Percentiles rank a stretch among this genome's conserved stretches.
phyloP scores from a whole-genome alignment of 345 rosid species.

The Syzygium aromaticum region DNA sequence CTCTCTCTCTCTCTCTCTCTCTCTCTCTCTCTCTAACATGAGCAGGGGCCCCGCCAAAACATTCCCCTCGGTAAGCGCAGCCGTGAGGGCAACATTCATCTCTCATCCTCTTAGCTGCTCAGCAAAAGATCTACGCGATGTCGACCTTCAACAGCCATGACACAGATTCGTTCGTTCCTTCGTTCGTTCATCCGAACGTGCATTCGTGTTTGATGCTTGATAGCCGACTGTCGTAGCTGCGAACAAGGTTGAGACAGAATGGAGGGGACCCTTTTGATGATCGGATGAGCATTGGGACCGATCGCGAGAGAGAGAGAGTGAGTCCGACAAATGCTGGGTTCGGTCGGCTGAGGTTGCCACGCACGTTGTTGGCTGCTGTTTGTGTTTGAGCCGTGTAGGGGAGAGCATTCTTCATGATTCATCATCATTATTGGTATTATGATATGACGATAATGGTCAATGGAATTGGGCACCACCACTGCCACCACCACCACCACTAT shows the following conservation, averaged over 20 bases:
- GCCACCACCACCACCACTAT: not conserved
- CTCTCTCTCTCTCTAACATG: not conserved
- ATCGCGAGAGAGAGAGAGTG: not conserved
- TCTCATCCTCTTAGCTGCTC: not conserved
- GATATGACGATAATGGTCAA: not conserved
- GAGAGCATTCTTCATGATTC: not conserved
- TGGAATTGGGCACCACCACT: not conserved
- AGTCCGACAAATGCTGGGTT: not conserved
- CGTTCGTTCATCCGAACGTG: not conserved
- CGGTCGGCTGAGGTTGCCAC: not conserved
- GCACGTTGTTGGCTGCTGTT: not conserved
- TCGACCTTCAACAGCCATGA: not conserved
- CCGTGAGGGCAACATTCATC: not conserved
- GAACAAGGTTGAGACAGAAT: not conserved
- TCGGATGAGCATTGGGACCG: not conserved
- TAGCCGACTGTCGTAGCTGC: not conserved
- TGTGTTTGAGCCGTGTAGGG: not conserved
- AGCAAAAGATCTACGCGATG: not conserved
- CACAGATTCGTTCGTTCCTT: not conserved
- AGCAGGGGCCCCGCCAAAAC: slow-evolving; percentile 6
- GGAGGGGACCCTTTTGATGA: not conserved
- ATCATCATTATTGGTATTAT: not conserved
- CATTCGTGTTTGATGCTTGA: not conserved
- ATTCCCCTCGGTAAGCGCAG: slow-evolving; percentile 13
- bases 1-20: not conserved